Percentiles rank a stretch among this genome's conserved stretches.
These are phyloP conservation scores for Suillus occidentalis DNA, from an alignment of 768 basidiomycete species.

Conservation along the genomic window DNA sequence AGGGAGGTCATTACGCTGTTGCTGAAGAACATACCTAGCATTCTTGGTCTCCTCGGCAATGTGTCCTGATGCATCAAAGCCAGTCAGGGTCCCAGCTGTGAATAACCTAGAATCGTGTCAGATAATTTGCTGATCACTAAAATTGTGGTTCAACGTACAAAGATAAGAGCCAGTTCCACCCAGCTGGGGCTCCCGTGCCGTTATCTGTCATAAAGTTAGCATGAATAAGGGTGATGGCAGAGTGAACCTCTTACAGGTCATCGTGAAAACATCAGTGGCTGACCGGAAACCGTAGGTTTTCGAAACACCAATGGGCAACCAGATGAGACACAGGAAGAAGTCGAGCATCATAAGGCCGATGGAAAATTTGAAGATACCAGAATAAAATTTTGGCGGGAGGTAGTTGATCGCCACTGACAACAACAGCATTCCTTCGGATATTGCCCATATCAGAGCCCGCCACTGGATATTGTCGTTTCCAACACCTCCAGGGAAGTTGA, in stretches of 20 bases:
- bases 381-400: slow-evolving; percentile 74
- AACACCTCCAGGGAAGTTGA: slow-evolving; percentile 82
- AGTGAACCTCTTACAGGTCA: slow-evolving; percentile 65
- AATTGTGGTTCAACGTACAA: slow-evolving; percentile 50
- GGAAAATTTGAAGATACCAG: slow-evolving; percentile 74
- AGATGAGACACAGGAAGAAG: slow-evolving; percentile 84
- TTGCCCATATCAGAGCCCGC: slow-evolving; percentile 81
- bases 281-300: slow-evolving; percentile 87
- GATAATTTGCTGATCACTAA: not conserved
- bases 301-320: slow-evolving; percentile 90
- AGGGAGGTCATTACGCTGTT: not conserved
- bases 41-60: slow-evolving; percentile 89
- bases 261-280: slow-evolving; percentile 80
- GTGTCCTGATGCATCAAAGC: slow-evolving; percentile 88
- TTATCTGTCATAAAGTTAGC: slow-evolving; percentile 54
- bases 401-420: slow-evolving; percentile 82
- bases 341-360: slow-evolving; percentile 78
- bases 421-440: slow-evolving; percentile 73
- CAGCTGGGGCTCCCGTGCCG: slow-evolving; percentile 82
- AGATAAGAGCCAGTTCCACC: slow-evolving; percentile 90
- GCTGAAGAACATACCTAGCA: slow-evolving; percentile 46
- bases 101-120: slow-evolving; percentile 70
- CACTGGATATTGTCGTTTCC: slow-evolving; percentile 74
- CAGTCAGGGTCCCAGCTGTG: slow-evolving; percentile 84
- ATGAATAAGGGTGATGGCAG: slow-evolving; percentile 7